phyloP scores from a whole-genome alignment of 768 basidiomycete genomes.

The Rhodosporidiobolus sp. region DNA sequence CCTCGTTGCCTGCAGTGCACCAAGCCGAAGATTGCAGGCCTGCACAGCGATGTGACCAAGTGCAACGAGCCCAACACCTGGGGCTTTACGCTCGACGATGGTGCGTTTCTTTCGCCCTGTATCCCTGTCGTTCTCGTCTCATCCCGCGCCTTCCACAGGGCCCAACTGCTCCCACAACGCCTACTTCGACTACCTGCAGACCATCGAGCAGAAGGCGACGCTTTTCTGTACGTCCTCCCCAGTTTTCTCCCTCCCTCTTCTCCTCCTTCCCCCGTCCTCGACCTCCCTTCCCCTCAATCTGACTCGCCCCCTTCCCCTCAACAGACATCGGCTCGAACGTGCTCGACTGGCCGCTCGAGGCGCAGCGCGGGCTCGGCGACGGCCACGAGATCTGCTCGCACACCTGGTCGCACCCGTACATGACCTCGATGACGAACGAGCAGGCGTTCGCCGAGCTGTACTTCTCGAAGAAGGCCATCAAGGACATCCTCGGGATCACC shows the following conservation, averaged over 20 bases:
- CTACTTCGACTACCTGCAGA: slow-evolving; percentile 48
- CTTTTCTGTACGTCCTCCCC: slow-evolving; percentile 45
- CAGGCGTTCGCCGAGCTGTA: slow-evolving; percentile 50
- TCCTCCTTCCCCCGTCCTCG: not conserved
- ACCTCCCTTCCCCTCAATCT: not conserved
- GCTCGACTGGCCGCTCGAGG: slow-evolving; percentile 52
- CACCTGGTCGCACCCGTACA: slow-evolving; percentile 47
- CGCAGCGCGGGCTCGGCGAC: slow-evolving; percentile 47
- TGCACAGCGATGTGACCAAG: slow-evolving; percentile 45
- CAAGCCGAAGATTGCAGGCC: slow-evolving; percentile 41
- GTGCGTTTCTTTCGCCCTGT: slow-evolving; percentile 25
- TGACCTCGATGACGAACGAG: slow-evolving; percentile 52
- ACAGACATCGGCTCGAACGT: slow-evolving; percentile 48
- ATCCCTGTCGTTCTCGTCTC: not conserved
- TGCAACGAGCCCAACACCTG: slow-evolving; percentile 49
- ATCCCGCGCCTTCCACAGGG: not conserved
- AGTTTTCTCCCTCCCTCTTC: too few species aligned
- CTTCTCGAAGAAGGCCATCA: slow-evolving; percentile 41
- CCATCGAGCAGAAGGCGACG: slow-evolving; percentile 47
- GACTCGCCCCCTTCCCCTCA: not conserved
- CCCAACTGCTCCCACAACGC: slow-evolving; percentile 50
- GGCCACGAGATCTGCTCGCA: slow-evolving; percentile 46
- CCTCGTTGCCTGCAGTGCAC: slow-evolving; percentile 37
- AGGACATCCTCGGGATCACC: slow-evolving; percentile 40
- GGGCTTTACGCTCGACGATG: slow-evolving; percentile 50